A percentile compares a stretch with the other conserved stretches of the same genome.
Conservation (phyloP, 257 asterid genomes). For the Solanum clarkiae region DNA sequence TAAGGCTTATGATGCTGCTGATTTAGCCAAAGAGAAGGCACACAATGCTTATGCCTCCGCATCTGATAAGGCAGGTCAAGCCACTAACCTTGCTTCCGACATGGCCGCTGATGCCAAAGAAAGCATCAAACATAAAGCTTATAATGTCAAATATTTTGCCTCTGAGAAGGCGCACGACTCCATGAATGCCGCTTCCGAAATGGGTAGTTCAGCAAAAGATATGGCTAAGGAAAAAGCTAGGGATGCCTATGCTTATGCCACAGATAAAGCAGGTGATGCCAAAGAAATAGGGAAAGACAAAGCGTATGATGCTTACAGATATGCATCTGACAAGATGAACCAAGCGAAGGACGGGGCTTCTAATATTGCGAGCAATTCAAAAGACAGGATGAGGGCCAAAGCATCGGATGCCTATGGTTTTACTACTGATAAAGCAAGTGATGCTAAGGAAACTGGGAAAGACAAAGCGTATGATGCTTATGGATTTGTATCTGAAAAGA, state of each 20-base stretch:
- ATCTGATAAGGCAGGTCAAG: slow-evolving; percentile 1
- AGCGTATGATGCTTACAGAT: neutral
- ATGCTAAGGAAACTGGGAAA: neutral
- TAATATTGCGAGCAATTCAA: slow-evolving; percentile 8
- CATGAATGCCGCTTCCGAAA: neutral
- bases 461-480: slow-evolving; percentile 6
- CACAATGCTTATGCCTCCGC: slow-evolving; percentile 5
- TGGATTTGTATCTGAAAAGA: neutral
- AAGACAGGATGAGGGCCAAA: slow-evolving; percentile 9
- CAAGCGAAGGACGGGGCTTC: slow-evolving; percentile 13
- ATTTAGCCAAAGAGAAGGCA: neutral
- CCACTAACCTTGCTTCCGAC: neutral
- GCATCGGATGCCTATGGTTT: neutral
- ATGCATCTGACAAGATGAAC: neutral
- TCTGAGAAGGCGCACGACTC: neutral
- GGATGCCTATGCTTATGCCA: neutral
- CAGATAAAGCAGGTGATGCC: neutral
- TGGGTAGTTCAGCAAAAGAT: slow-evolving; percentile 5
- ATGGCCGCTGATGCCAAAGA: slow-evolving; percentile 4
- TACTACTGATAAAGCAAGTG: neutral
- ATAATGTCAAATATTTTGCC: neutral
- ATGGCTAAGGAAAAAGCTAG: slow-evolving; percentile 5
- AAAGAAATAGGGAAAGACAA: slow-evolving; percentile 3
- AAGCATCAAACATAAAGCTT: slow-evolving; percentile 5
- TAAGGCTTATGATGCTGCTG: neutral